Evolutionary conservation across 164 flowering plant genomes (phyloP).

Genomic region (Saururus chinensis): DNA sequence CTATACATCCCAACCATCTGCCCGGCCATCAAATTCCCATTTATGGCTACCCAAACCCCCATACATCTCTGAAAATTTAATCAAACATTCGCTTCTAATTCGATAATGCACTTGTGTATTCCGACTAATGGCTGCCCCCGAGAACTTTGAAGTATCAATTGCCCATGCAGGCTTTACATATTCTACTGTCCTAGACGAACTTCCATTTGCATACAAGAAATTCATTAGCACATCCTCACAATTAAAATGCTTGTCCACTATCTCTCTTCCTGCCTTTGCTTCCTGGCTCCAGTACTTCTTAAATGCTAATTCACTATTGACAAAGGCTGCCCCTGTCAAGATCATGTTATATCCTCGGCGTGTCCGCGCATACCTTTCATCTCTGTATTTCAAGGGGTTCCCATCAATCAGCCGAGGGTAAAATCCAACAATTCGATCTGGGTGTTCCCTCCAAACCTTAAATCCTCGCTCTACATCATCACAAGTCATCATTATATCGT

Average conservation of each 20-base stretch:
- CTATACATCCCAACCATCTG: slow-evolving; percentile 90
- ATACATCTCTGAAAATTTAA: slow-evolving; percentile 57
- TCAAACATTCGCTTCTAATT: slow-evolving; percentile 57
- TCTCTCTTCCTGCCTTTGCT: slow-evolving; percentile 51
- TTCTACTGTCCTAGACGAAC: slow-evolving; percentile 55
- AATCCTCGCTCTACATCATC: slow-evolving; percentile 85
- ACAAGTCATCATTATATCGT: slow-evolving; percentile 92
- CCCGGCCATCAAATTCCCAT: slow-evolving; percentile 46
- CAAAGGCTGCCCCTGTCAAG: slow-evolving; percentile 87
- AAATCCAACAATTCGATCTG: slow-evolving; percentile 81
- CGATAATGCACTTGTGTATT: slow-evolving; percentile 66
- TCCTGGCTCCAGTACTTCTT: slow-evolving; percentile 66
- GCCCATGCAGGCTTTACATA: slow-evolving; percentile 89
- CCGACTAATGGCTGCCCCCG: slow-evolving; percentile 76
- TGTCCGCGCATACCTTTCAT: slow-evolving; percentile 64
- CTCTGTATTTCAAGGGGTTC: slow-evolving; percentile 54
- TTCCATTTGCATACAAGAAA: slow-evolving; percentile 72
- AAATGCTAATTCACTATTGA: slow-evolving; percentile 51
- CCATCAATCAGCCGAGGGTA: slow-evolving; percentile 67
- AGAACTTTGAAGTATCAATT: slow-evolving; percentile 75
- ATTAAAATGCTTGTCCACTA: slow-evolving; percentile 67
- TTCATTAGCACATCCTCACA: slow-evolving; percentile 91
- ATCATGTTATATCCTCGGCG: slow-evolving; percentile 78
- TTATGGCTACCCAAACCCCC: slow-evolving; percentile 50
- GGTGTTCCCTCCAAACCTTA: slow-evolving; percentile 77